Evolutionary conservation across 2,329 filamentous ascomycete genomes (phyloP).

Genomic region (Coleophoma cylindrospora): DNA sequence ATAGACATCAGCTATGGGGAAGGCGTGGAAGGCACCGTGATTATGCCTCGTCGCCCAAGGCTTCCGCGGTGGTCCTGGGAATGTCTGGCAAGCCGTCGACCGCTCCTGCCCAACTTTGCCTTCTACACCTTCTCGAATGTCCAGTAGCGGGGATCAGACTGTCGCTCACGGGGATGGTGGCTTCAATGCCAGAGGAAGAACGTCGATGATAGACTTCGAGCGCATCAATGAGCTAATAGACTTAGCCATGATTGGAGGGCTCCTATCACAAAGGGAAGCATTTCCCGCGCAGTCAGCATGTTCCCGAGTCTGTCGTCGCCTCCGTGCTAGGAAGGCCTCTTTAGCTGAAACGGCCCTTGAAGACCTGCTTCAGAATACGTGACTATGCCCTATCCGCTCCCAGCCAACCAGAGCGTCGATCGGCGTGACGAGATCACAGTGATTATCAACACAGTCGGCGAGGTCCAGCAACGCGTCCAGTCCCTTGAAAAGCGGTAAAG

Average conservation of each 20-base stretch:
- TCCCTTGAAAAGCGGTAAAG: neutral
- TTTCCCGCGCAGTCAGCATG: constrained; percentile 6
- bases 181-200: neutral
- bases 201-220: neutral
- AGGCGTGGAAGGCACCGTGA: neutral
- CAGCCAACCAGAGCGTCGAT: neutral
- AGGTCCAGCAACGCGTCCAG: neutral
- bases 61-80: neutral
- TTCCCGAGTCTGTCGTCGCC: neutral
- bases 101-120: neutral
- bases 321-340: constrained; percentile 5
- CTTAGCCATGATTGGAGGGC: neutral
- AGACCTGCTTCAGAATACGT: neutral
- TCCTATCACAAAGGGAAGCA: constrained; percentile 5
- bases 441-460: no score
- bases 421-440: no score
- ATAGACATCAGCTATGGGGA: neutral
- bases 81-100: neutral
- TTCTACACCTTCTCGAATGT: constrained; percentile 9
- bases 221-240: no score
- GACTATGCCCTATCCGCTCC: neutral
- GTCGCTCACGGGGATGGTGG: constrained; percentile 11
- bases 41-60: neutral
- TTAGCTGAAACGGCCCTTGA: constrained; percentile 19
- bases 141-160: constrained; percentile 13